Evolutionary conservation across 495 filamentous ascomycete species (phyloP).

Genomic region (Staphylotrichum longicolle): DNA sequence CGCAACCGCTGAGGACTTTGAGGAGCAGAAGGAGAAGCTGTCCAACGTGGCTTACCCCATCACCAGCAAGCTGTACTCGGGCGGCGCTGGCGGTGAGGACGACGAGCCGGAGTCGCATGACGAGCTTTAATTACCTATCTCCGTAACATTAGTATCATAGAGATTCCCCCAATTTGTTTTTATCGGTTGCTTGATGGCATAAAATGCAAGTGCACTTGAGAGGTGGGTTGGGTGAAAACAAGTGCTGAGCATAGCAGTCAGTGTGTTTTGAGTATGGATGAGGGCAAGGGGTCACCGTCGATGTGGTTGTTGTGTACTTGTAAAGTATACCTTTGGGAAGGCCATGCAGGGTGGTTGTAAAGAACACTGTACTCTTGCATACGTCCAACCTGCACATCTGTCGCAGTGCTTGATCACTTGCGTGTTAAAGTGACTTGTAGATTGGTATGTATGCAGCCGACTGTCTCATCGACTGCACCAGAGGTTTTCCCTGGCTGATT

Average conservation of each 20-base stretch:
- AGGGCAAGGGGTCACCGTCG: too few relatives aligned
- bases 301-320: not conserved
- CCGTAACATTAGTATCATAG: conserved; percentile 30
- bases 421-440: too few relatives aligned
- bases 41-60: conserved; percentile 96
- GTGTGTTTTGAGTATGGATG: not conserved
- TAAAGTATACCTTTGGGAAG: too few relatives aligned
- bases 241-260: not conserved
- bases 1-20: conserved; percentile 88
- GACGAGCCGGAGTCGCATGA: conserved; percentile 81
- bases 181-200: conserved; percentile 25
- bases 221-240: not conserved
- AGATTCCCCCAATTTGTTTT: conserved; percentile 35
- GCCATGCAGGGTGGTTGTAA: too few relatives aligned
- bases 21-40: conserved; percentile 99
- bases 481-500: too few relatives aligned
- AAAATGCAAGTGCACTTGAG: conserved; percentile 15
- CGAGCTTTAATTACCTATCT: conserved; percentile 66
- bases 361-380: too few relatives aligned
- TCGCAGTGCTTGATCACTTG: too few relatives aligned
- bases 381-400: too few relatives aligned
- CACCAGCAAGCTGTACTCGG: conserved; percentile 92
- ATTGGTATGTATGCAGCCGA: too few relatives aligned
- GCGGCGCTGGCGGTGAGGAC: conserved; percentile 58
- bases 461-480: too few relatives aligned